Percentiles rank a stretch among this genome's conserved stretches.
phyloP scores from a whole-genome alignment of 2,329 filamentous ascomycete genomes.

The Pestalotiopsis sp. region DNA sequence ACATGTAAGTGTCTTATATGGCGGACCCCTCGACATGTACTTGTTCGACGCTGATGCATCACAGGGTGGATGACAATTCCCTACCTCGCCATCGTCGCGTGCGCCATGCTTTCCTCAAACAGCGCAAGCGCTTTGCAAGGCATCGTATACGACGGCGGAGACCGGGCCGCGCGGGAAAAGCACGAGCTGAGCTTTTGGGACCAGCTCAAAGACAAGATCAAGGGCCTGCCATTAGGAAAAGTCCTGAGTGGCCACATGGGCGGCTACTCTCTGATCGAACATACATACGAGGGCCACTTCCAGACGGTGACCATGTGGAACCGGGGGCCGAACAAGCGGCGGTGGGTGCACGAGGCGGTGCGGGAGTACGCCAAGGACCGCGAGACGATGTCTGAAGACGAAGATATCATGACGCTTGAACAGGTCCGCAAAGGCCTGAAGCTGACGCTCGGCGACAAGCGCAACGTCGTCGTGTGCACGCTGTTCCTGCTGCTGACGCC shows the following conservation, averaged over 20 bases:
- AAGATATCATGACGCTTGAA: slow-evolving; percentile 7
- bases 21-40: no score
- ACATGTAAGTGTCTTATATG: slow-evolving; percentile 28
- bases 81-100: slow-evolving; percentile 33
- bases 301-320: slow-evolving; percentile 35
- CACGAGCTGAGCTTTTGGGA: slow-evolving; percentile 26
- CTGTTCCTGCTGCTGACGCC: slow-evolving; percentile 28
- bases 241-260: slow-evolving; percentile 18
- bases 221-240: slow-evolving; percentile 15
- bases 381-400: not conserved
- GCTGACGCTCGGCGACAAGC: slow-evolving; percentile 23
- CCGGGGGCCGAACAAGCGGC: slow-evolving; percentile 32
- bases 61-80: slow-evolving; percentile 38
- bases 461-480: slow-evolving; percentile 23
- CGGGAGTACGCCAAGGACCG: slow-evolving; percentile 24
- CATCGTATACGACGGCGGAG: slow-evolving; percentile 32
- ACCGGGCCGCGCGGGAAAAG: slow-evolving; percentile 17
- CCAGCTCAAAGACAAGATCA: slow-evolving; percentile 17
- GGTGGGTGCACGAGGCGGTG: slow-evolving; percentile 33
- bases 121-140: slow-evolving; percentile 31
- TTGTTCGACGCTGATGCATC: not conserved
- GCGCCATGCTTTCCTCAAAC: slow-evolving; percentile 34
- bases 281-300: slow-evolving; percentile 30
- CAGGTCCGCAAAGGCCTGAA: slow-evolving; percentile 22
- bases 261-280: slow-evolving; percentile 28